phyloP scores from a whole-genome alignment of 2,329 filamentous ascomycete genomes.

The Orbilia javanica region DNA sequence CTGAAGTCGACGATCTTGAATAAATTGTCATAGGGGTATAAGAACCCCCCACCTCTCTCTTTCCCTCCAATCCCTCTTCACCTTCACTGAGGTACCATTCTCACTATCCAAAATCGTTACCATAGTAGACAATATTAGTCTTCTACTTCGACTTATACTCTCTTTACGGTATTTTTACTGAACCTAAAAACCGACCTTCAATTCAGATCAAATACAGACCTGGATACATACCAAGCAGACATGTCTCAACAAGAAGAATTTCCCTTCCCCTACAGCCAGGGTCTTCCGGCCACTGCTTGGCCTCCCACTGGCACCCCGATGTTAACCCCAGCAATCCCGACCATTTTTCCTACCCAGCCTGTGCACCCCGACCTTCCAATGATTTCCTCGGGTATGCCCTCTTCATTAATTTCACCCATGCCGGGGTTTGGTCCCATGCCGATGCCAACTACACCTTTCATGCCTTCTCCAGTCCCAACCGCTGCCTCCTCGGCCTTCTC shows the following conservation, averaged over 20 bases:
- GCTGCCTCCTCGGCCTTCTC: neutral
- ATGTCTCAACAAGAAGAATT: neutral
- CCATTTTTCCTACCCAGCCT: neutral
- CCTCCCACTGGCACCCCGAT: neutral
- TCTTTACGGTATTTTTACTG: neutral
- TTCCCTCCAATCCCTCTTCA: neutral
- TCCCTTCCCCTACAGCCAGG: neutral
- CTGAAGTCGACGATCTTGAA: neutral
- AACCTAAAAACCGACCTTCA: neutral
- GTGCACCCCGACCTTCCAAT: neutral
- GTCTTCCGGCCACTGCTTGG: neutral
- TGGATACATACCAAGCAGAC: neutral
- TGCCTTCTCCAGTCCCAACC: neutral
- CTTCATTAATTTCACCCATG: neutral
- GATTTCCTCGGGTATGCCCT: neutral
- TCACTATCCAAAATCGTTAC: neutral
- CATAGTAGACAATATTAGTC: neutral
- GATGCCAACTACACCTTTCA: neutral
- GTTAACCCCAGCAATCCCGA: neutral
- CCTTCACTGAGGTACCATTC: neutral
- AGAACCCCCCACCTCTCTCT: neutral
- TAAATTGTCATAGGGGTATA: neutral
- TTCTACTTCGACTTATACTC: neutral
- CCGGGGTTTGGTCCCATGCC: neutral
- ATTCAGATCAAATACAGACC: neutral